Evolutionary conservation across 208 protist species (phyloP), one percentile per base, ranked within the genome.

Genomic region (Trypanosoma conorhini): DNA sequence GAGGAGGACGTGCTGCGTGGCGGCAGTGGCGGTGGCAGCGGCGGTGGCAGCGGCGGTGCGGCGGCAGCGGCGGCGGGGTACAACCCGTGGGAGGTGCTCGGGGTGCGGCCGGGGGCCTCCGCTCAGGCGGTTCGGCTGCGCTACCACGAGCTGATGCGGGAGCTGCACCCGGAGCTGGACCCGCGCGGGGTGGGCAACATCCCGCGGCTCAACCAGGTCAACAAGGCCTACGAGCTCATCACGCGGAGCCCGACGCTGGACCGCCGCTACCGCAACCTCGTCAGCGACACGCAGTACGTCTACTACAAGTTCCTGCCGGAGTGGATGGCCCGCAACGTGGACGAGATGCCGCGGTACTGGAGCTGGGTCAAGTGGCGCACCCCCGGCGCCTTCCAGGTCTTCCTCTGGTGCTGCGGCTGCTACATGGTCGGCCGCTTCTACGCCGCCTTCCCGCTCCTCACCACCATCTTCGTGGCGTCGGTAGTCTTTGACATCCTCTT

Each of bases 271-370:
- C 88, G 88, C 72, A 93, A 93, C 63, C 72, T 96, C 15, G 85
- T 96, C 54, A 87, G 79, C 12, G 91, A 96, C 78, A 86, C 83
- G 42, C 88, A 94, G 70, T 88, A 93, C 75, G 80, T 93, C 62
- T 96, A 96, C 72, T 96, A 96, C 76, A 81, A 74, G 62, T 91
- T 94, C 54, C 79, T 96, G 35, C 91, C 91, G 0, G 86, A 96
- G 81, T 96, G 91, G 89, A 94, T 96, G 88, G 91, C 91, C 31
- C 78, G 86, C 51, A 96, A 96, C 66, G 86, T 96, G 57, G 91
- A 96, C 57, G 91, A 96, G 87, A 96, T 96, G 91, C 91, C 91
- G 30, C 84, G 91, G 40, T 96, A 94, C 70, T 96, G 86, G 85
- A 92, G 81, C 62, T 96, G 91, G 89, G 77, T 93, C 42, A 85